Conservation (phyloP, 352 stramenopile genomes). For the Globisporangium canariense region DNA sequence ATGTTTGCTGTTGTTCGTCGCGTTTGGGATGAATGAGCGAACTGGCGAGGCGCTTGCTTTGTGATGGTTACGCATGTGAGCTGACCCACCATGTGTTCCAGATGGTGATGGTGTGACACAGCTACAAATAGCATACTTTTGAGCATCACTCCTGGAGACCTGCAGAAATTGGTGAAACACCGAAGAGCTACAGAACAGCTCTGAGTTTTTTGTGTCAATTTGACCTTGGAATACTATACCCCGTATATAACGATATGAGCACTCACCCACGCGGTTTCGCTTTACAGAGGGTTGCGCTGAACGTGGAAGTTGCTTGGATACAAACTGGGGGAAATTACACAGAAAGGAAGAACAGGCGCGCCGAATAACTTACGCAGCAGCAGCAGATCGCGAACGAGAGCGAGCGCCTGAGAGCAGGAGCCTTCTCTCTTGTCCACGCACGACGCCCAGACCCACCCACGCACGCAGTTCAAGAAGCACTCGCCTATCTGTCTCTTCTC, state of each 20-base stretch:
- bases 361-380: constrained; percentile 1
- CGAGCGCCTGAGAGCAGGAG: neutral
- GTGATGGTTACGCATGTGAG: neutral
- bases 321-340: constrained; percentile 6
- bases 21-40: neutral
- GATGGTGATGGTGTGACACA: neutral
- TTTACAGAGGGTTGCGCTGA: constrained; percentile 6
- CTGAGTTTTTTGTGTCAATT: neutral
- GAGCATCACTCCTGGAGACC: constrained; percentile 1
- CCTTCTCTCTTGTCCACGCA: constrained; percentile 2
- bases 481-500: neutral
- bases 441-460: neutral
- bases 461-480: neutral
- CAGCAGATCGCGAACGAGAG: constrained; percentile 7
- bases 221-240: neutral
- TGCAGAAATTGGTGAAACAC: neutral
- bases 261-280: neutral
- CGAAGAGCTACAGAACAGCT: neutral
- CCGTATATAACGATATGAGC: neutral
- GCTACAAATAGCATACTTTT: neutral
- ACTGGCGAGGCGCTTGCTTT: neutral
- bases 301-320: constrained; percentile 15
- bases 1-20: constrained; percentile 4
- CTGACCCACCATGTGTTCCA: neutral
- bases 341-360: constrained; percentile 1